Base-by-base conservation (phyloP, 345 rosid species). In the Eucalyptus guilfoylei region DNA sequence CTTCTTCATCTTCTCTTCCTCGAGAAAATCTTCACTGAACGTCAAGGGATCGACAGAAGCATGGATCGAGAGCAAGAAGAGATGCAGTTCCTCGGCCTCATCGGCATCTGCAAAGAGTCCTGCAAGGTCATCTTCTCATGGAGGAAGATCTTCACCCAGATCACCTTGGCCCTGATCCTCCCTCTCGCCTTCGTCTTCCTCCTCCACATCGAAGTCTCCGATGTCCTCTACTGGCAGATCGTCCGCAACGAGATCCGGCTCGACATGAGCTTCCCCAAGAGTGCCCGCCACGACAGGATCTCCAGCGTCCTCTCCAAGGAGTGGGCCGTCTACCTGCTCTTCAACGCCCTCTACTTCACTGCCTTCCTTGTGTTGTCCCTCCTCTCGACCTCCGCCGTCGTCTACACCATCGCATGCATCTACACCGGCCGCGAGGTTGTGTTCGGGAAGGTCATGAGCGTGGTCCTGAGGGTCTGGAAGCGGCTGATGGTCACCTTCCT, bases 31-130 rank as follows among this genome's bases (percentile, higher is more conserved):
- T 48, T 80, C 89, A 23, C 26, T 24, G 30, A 42, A 55, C 67
- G 16, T 8, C 62, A 47, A 45, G 37, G 49, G 60, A 49, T 24
- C n/a, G 37, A 69, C 45, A 23, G n/a, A 11, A 45, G 23, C 32
- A 94, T 94, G 96, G 95, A 95, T 23, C 91, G 89, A 88, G 94
- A 92, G 50, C 95, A 94, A 72, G 95, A 93, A 91, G 94, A 93
- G 90, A 91, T 94, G 85, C 95, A 93, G 52, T 81, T 92, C 83
- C 94, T 95, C 16, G 93, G 95, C 37, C 45, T 95, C 88, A 89
- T 88, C 19, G 94, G 92, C 87, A 93, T 91, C 80, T 89, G 86
- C 91, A 89, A 54, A 32, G 95, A 95, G 88, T 91, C 97, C 72
- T 91, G 76, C 91, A 92, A 92, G 80, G 91, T 94, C 91, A 92